Percentiles rank a stretch among this genome's conserved stretches.
phyloP scores from a whole-genome alignment of 139 green algal genomes.

The Chlorella sp. region DNA sequence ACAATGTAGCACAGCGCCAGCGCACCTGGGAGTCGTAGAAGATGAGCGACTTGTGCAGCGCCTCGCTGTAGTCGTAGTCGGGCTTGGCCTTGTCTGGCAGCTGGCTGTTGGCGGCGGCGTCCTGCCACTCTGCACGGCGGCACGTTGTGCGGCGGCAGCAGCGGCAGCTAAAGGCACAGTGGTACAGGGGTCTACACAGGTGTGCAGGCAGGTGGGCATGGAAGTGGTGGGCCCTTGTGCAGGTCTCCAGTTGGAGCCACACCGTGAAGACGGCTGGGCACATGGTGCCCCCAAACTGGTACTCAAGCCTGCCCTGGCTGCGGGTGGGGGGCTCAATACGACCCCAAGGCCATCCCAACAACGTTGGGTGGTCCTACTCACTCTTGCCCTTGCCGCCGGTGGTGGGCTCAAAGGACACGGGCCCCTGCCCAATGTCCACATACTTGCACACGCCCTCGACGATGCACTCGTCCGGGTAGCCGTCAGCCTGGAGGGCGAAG shows the following conservation, averaged over 20 bases:
- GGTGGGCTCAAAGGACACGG: slow-evolving; percentile 5
- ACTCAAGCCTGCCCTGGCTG: no score
- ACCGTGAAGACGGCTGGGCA: no score
- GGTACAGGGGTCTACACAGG: no score
- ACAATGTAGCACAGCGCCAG: no score
- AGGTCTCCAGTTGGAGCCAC: no score
- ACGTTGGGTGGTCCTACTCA: background rate
- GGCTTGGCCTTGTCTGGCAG: background rate
- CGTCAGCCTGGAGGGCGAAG: background rate
- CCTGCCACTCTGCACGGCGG: slow-evolving; percentile 1
- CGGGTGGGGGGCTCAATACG: no score
- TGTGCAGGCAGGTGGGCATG: background rate
- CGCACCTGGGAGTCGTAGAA: slow-evolving; percentile 27
- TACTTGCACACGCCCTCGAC: slow-evolving; percentile 18
- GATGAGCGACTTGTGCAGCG: slow-evolving; percentile 33
- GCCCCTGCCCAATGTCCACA: background rate
- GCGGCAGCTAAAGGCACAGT: no score
- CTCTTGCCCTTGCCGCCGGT: slow-evolving; percentile 37
- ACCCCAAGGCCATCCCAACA: no score
- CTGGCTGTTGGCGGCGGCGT: slow-evolving; percentile 31
- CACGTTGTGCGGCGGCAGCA: background rate
- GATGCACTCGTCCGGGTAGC: slow-evolving; percentile 12
- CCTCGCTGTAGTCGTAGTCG: slow-evolving; percentile 27
- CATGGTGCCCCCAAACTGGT: background rate
- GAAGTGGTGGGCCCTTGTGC: no score